Conservation (phyloP, 805 yeast genomes). For the Kluyveromyces wickerhamii region DNA sequence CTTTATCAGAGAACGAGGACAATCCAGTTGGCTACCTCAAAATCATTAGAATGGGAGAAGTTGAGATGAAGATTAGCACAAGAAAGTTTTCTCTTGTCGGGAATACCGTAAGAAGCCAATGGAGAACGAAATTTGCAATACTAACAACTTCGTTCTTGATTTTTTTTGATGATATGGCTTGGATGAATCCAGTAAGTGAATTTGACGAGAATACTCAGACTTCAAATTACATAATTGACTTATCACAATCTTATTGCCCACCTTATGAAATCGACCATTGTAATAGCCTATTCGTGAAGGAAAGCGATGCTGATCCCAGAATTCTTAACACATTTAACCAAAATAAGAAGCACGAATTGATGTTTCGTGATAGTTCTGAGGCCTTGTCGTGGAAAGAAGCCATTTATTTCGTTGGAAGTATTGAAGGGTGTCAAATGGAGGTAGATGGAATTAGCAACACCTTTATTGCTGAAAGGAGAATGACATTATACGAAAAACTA, state of each 20-base stretch:
- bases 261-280: constrained; percentile 37
- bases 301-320: not conserved
- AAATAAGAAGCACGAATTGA: not conserved
- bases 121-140: constrained; percentile 42
- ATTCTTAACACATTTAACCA: constrained; percentile 12
- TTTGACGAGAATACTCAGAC: constrained; percentile 15
- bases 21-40: constrained; percentile 16
- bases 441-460: constrained; percentile 25
- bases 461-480: constrained; percentile 19
- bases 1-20: constrained; percentile 8
- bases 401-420: constrained; percentile 21
- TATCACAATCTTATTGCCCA: constrained; percentile 5
- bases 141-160: constrained; percentile 44
- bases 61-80: constrained; percentile 32
- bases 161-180: constrained; percentile 35
- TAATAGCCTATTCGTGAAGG: constrained; percentile 5
- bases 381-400: constrained; percentile 1
- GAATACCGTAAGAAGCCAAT: constrained; percentile 20
- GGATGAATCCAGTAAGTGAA: constrained; percentile 23
- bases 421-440: constrained; percentile 18
- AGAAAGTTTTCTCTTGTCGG: constrained; percentile 29
- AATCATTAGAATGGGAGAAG: constrained; percentile 28
- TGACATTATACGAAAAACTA: constrained; percentile 28
- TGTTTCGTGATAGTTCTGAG: constrained; percentile 5
- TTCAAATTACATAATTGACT: constrained; percentile 29